phyloP scores from a whole-genome alignment of 805 yeast species.

The Nakazawaea ernobii region DNA sequence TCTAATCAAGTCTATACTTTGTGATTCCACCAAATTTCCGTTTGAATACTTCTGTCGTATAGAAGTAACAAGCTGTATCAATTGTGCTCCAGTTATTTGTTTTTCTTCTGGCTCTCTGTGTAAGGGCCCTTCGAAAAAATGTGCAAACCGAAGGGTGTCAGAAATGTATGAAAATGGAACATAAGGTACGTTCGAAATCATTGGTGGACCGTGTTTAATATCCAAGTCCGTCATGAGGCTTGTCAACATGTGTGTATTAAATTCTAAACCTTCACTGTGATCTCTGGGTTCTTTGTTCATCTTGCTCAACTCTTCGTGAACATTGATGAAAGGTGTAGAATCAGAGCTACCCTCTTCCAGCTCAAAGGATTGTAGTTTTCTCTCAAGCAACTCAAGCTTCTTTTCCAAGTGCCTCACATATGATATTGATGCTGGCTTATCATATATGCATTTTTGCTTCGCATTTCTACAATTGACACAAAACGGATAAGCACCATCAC shows the following conservation, averaged over 20 bases:
- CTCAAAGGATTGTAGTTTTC: background rate
- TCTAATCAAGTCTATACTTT: background rate
- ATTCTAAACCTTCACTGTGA: conserved; percentile 7
- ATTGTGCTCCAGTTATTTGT: background rate
- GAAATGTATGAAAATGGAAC: conserved; percentile 9
- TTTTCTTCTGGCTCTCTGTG: background rate
- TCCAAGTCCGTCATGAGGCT: conserved; percentile 1
- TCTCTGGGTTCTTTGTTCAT: background rate
- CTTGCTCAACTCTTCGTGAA: background rate
- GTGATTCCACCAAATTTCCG: background rate
- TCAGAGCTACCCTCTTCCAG: background rate
- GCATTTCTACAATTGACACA: conserved; percentile 14
- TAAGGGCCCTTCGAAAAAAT: conserved; percentile 5
- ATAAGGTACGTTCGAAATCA: background rate
- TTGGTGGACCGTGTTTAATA: background rate
- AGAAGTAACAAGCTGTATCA: background rate
- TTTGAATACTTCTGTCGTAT: background rate
- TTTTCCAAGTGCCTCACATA: conserved; percentile 16
- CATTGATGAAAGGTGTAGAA: background rate
- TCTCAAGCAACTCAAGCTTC: conserved; percentile 9
- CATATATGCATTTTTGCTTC: conserved; percentile 15
- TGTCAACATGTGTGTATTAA: background rate
- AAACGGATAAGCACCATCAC: conserved; percentile 16
- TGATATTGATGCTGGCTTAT: conserved; percentile 18
- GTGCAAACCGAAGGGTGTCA: background rate